A percentile compares a stretch with the other conserved stretches of the same genome.
Conservation (phyloP, 768 basidiomycete species). For the Lentinula sp. region DNA sequence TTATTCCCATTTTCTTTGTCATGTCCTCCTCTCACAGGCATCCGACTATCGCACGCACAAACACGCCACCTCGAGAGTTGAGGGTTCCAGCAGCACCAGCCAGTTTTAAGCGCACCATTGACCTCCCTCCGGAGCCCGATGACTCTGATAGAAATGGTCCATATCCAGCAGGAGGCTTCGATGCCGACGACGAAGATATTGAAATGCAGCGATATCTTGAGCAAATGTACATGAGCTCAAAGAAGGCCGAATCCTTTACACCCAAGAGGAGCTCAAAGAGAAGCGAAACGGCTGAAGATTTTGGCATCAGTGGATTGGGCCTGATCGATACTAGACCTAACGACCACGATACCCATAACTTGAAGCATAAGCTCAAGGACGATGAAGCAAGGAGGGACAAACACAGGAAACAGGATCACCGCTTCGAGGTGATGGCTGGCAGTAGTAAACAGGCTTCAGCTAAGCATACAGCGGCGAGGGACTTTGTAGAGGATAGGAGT, state of each 20-base stretch:
- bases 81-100: neutral
- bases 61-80: neutral
- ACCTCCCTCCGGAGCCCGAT: neutral
- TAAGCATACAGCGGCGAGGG: neutral
- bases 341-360: neutral
- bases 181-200: neutral
- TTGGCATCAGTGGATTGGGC: neutral
- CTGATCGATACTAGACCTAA: neutral
- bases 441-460: neutral
- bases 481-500: neutral
- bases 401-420: neutral
- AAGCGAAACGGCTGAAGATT: neutral
- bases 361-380: neutral
- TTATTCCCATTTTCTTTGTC: neutral
- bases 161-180: neutral
- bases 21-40: neutral
- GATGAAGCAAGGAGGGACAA: neutral
- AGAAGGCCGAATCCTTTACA: neutral
- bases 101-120: slow-evolving; percentile 2
- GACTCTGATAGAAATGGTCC: neutral
- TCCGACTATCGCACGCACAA: neutral
- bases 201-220: neutral
- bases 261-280: neutral
- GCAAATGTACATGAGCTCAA: neutral
- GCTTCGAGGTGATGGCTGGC: neutral